These are phyloP conservation scores for Neofusicoccum kwambonambiense DNA, from an alignment of 2,329 filamentous ascomycete species.

Conservation along the genomic window DNA sequence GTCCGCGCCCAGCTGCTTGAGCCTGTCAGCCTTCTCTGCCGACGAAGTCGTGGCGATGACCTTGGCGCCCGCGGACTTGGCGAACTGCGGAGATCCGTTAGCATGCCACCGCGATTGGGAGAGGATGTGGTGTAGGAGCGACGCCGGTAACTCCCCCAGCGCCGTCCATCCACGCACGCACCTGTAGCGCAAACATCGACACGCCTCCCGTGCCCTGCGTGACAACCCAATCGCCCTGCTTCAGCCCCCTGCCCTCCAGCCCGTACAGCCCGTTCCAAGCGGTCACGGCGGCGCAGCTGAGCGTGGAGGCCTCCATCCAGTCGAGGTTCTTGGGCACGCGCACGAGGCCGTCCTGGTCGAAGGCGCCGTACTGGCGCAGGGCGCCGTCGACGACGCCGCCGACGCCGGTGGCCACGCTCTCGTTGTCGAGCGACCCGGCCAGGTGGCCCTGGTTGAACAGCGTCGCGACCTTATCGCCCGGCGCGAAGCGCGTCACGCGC, in stretches of 20 bases:
- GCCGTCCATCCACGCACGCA: slow-evolving; percentile 32
- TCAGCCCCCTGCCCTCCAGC: slow-evolving; percentile 39
- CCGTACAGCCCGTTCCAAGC: slow-evolving; percentile 57
- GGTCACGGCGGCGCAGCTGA: slow-evolving; percentile 45
- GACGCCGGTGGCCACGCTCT: slow-evolving; percentile 54
- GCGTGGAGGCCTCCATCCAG: slow-evolving; percentile 47
- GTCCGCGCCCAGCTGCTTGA: slow-evolving; percentile 55
- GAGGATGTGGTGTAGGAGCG: not conserved
- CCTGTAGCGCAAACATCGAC: slow-evolving; percentile 63
- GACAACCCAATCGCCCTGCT: slow-evolving; percentile 52
- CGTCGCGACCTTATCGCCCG: slow-evolving; percentile 59
- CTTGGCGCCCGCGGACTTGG: slow-evolving; percentile 53
- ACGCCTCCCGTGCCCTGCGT: slow-evolving; percentile 72
- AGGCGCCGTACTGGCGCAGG: slow-evolving; percentile 66
- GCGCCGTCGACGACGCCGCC: slow-evolving; percentile 68
- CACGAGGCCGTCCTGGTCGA: slow-evolving; percentile 67
- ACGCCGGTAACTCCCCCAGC: not conserved
- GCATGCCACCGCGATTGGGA: not conserved
- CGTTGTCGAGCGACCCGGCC: slow-evolving; percentile 46
- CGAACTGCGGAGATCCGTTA: slow-evolving; percentile 35
- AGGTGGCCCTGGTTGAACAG: slow-evolving; percentile 63
- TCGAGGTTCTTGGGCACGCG: slow-evolving; percentile 57
- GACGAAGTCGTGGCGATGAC: slow-evolving; percentile 60
- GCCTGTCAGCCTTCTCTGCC: slow-evolving; percentile 46
- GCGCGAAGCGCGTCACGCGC: slow-evolving; percentile 56